Base-by-base conservation (phyloP, 176 grass and related monocot genomes). In the Olyra latifolia region DNA sequence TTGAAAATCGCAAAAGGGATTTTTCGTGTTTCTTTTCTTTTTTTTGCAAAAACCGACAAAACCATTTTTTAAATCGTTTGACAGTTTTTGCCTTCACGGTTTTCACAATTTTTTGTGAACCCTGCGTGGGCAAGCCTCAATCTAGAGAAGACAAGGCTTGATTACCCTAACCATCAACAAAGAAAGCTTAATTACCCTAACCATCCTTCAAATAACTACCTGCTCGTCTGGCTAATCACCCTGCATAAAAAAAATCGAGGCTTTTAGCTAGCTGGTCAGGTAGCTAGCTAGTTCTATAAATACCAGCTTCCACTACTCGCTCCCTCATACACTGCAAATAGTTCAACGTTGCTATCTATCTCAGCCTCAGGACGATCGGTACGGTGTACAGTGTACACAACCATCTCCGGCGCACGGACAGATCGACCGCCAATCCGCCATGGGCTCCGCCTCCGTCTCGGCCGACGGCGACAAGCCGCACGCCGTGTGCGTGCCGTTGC, bases 401-500 rank as follows among this genome's bases (percentile, higher is more conserved):
- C 14, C 52, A 59, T 42, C 22, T n/a, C n/a, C n/a, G n/a, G n/a
- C n/a, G n/a, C n/a, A n/a, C n/a, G n/a, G n/a, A n/a, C n/a, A n/a
- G n/a, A n/a, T n/a, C n/a, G n/a, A n/a, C n/a, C 32, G 32, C 4
- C 32, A 4, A 35, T 35, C 32, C 22, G 73, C 16, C 35, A 91
- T 91, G 89, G 76, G 65, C 22, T 85, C 85, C 7, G 0, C 15
- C 43, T 29, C 27, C 0, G 64, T n/a, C n/a, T n/a, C n/a, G n/a
- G n/a, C 2, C 19, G 45, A 70, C 23, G 84, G 45, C 74, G 81
- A 64, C 39, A 82, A 69, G 62, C 88, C 88, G 49, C 91, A 90
- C 74, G 91, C 68, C 57, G 73, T 93, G 62, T 59, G 65, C 1
- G 28, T 93, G 27, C 91, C 91, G 62, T 75, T 71, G 50, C 85